Conservation (phyloP, 805 yeast genomes). For the Ascoidea rubescens region DNA sequence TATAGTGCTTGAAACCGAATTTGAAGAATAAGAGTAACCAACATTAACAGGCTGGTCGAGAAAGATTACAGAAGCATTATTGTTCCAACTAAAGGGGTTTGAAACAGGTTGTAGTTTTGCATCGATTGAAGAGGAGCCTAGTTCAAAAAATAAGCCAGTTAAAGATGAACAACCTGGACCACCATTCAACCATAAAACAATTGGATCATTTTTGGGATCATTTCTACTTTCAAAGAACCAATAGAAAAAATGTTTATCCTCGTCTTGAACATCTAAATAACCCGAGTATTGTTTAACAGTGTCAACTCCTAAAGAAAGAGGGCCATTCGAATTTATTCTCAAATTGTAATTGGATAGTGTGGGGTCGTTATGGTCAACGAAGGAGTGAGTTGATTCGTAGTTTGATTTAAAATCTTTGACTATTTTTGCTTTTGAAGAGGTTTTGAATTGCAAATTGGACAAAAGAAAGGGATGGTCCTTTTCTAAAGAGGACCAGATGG, state of each 20-base stretch:
- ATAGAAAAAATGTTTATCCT: conserved; percentile 54
- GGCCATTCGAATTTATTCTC: conserved; percentile 47
- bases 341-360: conserved; percentile 37
- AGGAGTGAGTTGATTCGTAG: not conserved
- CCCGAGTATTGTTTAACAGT: conserved; percentile 73
- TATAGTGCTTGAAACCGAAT: conserved; percentile 53
- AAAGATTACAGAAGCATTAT: conserved; percentile 73
- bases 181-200: conserved; percentile 83
- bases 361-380: conserved; percentile 12
- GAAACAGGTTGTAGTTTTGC: conserved; percentile 44
- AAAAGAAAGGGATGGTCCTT: no score
- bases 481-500: no score
- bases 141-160: conserved; percentile 76
- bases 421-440: not conserved
- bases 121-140: conserved; percentile 67
- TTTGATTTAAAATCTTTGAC: not conserved
- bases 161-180: conserved; percentile 92
- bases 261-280: conserved; percentile 69
- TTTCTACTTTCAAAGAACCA: conserved; percentile 83
- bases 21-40: conserved; percentile 57
- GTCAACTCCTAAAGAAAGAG: conserved; percentile 68
- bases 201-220: conserved; percentile 77
- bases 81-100: conserved; percentile 77
- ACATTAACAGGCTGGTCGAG: conserved; percentile 84
- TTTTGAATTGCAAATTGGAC: no score